A percentile compares a stretch with the other conserved stretches of the same genome.
phyloP scores from a whole-genome alignment of 768 basidiomycete genomes.

The Leccinum obscurum region DNA sequence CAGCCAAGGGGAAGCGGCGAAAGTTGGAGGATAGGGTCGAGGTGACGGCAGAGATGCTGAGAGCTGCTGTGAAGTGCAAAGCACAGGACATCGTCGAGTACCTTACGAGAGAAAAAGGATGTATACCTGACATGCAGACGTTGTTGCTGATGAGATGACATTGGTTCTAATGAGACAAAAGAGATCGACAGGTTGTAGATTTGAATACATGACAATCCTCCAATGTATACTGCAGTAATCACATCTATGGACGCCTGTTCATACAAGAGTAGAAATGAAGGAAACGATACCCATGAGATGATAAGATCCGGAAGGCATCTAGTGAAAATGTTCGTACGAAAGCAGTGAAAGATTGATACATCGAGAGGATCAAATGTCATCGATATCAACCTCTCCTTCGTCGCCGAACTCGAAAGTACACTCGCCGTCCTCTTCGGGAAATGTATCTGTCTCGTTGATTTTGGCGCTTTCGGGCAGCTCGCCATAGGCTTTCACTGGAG shows the following conservation, averaged over 20 bases:
- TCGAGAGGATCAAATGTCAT: conserved; percentile 65
- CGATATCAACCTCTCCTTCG: conserved; percentile 86
- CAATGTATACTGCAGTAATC: conserved; percentile 17
- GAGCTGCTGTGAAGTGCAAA: conserved; percentile 58
- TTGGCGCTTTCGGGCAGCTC: conserved; percentile 96
- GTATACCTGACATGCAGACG: conserved; percentile 73
- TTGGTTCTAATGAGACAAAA: not conserved
- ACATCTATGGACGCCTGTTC: conserved; percentile 27
- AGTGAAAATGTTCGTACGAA: conserved; percentile 16
- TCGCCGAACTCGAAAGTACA: conserved; percentile 90
- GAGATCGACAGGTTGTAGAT: conserved; percentile 1
- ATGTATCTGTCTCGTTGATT: conserved; percentile 95
- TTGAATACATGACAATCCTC: conserved; percentile 13
- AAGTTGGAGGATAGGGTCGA: conserved; percentile 60
- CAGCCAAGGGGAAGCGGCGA: conserved; percentile 43
- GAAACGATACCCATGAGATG: conserved; percentile 13
- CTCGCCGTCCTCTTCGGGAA: conserved; percentile 88
- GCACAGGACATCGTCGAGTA: conserved; percentile 75
- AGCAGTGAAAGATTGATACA: conserved; percentile 10
- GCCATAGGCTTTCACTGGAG: conserved; percentile 91
- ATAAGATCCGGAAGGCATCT: not conserved
- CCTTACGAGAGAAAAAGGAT: conserved; percentile 66
- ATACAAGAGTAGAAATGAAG: conserved; percentile 10
- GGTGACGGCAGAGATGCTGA: conserved; percentile 59
- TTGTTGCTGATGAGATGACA: conserved; percentile 41